These are phyloP conservation scores for Pichia sp. DNA, from an alignment of 1,139 yeast genomes.

Conservation along the genomic window DNA sequence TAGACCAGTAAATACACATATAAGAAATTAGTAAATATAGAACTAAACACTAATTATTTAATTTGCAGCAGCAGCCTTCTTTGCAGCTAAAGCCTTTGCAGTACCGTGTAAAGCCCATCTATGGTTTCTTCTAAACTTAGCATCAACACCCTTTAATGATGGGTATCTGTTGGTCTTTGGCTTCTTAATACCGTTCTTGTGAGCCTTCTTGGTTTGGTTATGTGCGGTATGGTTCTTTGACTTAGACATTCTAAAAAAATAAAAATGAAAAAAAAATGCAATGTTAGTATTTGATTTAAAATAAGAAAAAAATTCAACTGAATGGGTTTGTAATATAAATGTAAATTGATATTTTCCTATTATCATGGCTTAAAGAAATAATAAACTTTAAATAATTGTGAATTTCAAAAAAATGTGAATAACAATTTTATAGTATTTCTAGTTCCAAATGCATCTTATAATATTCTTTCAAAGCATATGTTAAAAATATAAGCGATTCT, in stretches of 20 bases:
- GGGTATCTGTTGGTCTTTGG: constrained; percentile 97
- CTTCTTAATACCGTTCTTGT: constrained; percentile 99
- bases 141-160: constrained; percentile 96
- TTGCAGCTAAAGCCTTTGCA: constrained; percentile 82
- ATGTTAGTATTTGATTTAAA: constrained; percentile 8
- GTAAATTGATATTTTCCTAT: too few species aligned
- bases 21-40: constrained; percentile 1
- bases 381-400: too few species aligned
- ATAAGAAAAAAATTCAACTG: neutral
- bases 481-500: too few species aligned
- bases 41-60: constrained; percentile 8
- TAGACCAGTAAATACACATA: constrained; percentile 7
- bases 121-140: constrained; percentile 99
- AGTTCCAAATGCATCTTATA: too few species aligned
- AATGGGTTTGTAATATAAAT: too few species aligned
- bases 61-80: constrained; percentile 18
- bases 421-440: too few species aligned
- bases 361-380: too few species aligned
- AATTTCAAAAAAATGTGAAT: too few species aligned
- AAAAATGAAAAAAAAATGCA: neutral
- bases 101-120: constrained; percentile 98
- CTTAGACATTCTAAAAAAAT: constrained; percentile 63
- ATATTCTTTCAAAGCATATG: too few species aligned
- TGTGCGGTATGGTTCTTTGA: constrained; percentile 99
- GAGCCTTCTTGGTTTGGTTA: constrained; percentile 99